Evolutionary conservation across 2,329 filamentous ascomycete species (phyloP).

Genomic region (Botrytis fragariae): DNA sequence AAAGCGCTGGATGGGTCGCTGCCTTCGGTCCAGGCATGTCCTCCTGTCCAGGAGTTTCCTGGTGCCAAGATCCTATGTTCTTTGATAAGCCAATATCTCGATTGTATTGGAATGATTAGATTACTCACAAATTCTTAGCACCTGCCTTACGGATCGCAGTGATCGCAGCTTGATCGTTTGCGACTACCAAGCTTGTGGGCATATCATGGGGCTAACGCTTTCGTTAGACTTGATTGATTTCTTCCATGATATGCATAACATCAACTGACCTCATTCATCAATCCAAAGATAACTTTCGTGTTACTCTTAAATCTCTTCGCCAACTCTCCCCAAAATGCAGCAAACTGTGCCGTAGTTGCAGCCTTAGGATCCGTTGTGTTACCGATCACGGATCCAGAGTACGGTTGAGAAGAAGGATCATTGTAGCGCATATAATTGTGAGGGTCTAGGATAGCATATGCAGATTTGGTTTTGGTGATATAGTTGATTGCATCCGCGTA

Average conservation of each 20-base stretch:
- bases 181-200: conserved; percentile 45
- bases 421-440: conserved; percentile 57
- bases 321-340: conserved; percentile 49
- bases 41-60: conserved; percentile 50
- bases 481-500: conserved; percentile 50
- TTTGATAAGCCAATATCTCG: neutral
- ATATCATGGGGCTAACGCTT: conserved; percentile 47
- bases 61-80: conserved; percentile 44
- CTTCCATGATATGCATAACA: neutral
- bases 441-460: conserved; percentile 49
- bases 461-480: conserved; percentile 47
- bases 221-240: neutral
- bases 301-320: conserved; percentile 47
- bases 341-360: conserved; percentile 48
- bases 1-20: conserved; percentile 42
- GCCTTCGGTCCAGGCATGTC: conserved; percentile 46
- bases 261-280: conserved; percentile 43
- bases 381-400: conserved; percentile 49
- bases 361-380: conserved; percentile 45
- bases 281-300: conserved; percentile 49
- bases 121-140: conserved; percentile 43
- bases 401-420: conserved; percentile 49
- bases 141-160: conserved; percentile 45
- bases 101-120: neutral
- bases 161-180: conserved; percentile 49